Base-by-base conservation (phyloP, 2,329 filamentous ascomycete species). In the Fusarium kyushuense region DNA sequence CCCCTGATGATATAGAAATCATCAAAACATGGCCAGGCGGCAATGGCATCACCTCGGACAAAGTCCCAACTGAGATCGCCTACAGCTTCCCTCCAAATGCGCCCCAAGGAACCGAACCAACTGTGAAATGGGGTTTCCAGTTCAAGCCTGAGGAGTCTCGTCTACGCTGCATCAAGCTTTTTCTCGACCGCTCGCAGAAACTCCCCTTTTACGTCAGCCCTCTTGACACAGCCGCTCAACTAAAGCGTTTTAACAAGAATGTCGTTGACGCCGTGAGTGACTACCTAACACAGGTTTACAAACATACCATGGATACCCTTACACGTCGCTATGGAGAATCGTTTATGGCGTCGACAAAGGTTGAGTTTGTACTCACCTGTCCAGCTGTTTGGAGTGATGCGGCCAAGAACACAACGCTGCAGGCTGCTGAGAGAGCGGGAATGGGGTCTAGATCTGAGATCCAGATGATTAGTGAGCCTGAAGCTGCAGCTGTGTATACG, bases 21-120 rank as follows among this genome's bases (percentile, higher is more conserved):
- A 93, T 94, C 81, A 94, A 93, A 81, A 90, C 87, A 16, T 95
- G 92, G 92, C 92, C 92, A 1, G 92, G 92, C 27, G 91, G 91
- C 29, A 94, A 94, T 75, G 91, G 91, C 72, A 93, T 94, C 79
- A 94, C 92, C n/a, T 93, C 91, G 35, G 92, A 95, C 82, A 95
- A 95, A 82, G 92, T 94, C 3, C 92, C 92, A 2, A 93, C 91
- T 16, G 92, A 94, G 77, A 90, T 94, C 54, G 90, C 91, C 68
- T 89, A 89, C 71, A 83, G 86, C 60, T 77, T 81, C 32, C 54
- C 75, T 13, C 45, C 75, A 58, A 73, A 74, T 53, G 65, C 72
- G 10, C 36, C 71, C 3, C 62, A 74, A 21, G 82, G 76, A n/a
- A 75, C 81, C 2, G 77, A 80, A 10, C 83, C 87, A 9, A 84